Percentiles rank a stretch among this genome's conserved stretches.
phyloP scores from a whole-genome alignment of 1,139 yeast genomes.

The Kodamaea derodonti region DNA sequence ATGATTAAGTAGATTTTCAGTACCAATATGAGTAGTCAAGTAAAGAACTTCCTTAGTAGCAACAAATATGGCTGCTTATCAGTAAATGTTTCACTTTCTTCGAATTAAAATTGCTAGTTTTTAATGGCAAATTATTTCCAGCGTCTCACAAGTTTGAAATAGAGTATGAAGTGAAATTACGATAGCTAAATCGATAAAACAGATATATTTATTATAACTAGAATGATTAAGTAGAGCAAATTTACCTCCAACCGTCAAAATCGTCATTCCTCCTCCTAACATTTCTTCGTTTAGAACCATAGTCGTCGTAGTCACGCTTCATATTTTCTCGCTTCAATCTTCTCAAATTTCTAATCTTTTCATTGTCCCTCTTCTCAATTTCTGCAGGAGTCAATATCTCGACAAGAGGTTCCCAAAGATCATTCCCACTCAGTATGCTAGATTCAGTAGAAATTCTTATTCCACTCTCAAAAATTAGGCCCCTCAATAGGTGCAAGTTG shows the following conservation, averaged over 20 bases:
- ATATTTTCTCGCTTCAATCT: conserved; percentile 89
- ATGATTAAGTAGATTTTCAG: too few relatives aligned
- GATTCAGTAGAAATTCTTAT: conserved; percentile 44
- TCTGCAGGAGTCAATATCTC: conserved; percentile 88
- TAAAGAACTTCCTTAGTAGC: too few relatives aligned
- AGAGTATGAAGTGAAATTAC: too few relatives aligned
- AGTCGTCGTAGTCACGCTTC: conserved; percentile 51
- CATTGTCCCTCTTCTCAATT: conserved; percentile 91
- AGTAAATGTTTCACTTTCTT: too few relatives aligned
- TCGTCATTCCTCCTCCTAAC: conserved; percentile 9
- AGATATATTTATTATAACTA: too few relatives aligned
- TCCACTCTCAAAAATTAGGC: conserved; percentile 43
- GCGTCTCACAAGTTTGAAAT: too few relatives aligned
- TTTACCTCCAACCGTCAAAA: conserved; percentile 5
- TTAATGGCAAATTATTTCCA: too few relatives aligned
- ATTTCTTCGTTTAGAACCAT: conserved; percentile 31
- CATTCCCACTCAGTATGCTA: conserved; percentile 47
- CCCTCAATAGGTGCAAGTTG: conserved; percentile 42
- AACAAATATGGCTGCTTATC: too few relatives aligned
- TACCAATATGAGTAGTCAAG: too few relatives aligned
- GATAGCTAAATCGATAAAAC: too few relatives aligned
- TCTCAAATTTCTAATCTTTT: conserved; percentile 86
- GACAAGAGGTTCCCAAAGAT: conserved; percentile 85
- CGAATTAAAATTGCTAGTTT: too few relatives aligned
- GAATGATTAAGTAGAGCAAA: too few relatives aligned